phyloP scores from a whole-genome alignment of 306 rosid species.

The Pyrus betulifolia region DNA sequence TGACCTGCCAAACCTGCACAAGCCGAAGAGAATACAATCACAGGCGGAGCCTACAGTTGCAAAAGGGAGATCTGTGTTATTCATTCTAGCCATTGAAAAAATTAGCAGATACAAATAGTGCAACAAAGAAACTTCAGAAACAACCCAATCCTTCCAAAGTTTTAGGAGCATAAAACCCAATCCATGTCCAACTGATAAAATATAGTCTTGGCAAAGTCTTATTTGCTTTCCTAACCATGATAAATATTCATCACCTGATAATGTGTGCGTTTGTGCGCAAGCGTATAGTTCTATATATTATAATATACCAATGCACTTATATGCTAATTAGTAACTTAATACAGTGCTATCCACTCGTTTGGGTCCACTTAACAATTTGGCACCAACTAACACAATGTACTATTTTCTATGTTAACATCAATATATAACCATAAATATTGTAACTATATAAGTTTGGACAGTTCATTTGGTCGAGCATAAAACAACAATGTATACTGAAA shows the following conservation, averaged over 20 bases:
- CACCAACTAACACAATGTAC: neutral
- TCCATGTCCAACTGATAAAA: neutral
- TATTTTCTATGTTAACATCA: neutral
- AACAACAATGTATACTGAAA: neutral
- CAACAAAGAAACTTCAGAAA: neutral
- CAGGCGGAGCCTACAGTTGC: constrained; percentile 83
- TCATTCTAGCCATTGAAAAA: neutral
- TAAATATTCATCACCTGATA: neutral
- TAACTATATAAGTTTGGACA: neutral
- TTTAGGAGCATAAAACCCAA: neutral
- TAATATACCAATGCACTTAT: too few relatives aligned
- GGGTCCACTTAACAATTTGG: neutral
- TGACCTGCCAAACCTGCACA: constrained; percentile 87
- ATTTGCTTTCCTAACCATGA: neutral
- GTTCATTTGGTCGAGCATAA: neutral
- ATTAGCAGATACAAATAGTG: neutral
- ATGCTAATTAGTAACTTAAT: too few relatives aligned
- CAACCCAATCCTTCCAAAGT: neutral
- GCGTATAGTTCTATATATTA: too few relatives aligned
- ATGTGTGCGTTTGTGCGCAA: neutral
- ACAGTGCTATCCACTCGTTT: too few relatives aligned
- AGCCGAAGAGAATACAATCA: constrained; percentile 80
- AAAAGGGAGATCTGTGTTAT: neutral
- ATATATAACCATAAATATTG: neutral
- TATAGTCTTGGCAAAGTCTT: neutral